Evolutionary conservation across 106 monocot species (phyloP).

Genomic region (Phalaenopsis equestris): DNA sequence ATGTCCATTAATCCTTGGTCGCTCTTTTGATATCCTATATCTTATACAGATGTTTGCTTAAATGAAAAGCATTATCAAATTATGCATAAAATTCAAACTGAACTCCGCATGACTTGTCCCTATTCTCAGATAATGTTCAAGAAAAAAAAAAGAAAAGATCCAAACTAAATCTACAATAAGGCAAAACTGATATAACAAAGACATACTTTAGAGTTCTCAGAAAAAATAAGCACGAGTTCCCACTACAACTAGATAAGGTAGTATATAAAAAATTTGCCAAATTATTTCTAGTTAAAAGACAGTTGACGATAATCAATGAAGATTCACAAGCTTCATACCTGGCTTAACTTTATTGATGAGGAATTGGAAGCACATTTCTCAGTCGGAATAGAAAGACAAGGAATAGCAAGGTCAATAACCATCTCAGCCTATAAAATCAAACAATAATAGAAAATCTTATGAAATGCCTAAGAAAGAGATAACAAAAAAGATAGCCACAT

Average conservation of each 20-base stretch:
- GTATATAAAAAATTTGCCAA: not conserved
- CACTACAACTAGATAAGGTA: not conserved
- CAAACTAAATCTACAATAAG: not conserved
- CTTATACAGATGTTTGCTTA: not conserved
- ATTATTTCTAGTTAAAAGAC: not conserved
- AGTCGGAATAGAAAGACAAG: constrained; percentile 37
- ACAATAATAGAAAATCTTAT: constrained; percentile 6
- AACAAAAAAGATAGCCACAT: not conserved
- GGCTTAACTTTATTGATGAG: constrained; percentile 32
- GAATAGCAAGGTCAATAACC: constrained; percentile 41
- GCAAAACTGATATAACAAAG: not conserved
- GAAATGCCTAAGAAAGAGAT: not conserved
- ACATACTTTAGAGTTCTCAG: not conserved
- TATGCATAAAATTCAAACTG: not conserved
- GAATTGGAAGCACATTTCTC: constrained; percentile 16
- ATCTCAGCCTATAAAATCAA: constrained; percentile 36
- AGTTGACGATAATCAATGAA: not conserved
- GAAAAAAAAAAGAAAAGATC: not conserved
- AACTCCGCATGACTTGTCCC: not conserved
- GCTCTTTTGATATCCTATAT: not conserved
- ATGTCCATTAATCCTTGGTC: too few relatives aligned
- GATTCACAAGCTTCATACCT: constrained; percentile 25
- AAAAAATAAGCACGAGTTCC: not conserved
- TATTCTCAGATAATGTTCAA: not conserved
- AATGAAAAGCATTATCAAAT: not conserved